Percentiles rank a stretch among this genome's conserved stretches.
Conservation (phyloP, 2,329 filamentous ascomycete genomes). For the Bertia moriformis region DNA sequence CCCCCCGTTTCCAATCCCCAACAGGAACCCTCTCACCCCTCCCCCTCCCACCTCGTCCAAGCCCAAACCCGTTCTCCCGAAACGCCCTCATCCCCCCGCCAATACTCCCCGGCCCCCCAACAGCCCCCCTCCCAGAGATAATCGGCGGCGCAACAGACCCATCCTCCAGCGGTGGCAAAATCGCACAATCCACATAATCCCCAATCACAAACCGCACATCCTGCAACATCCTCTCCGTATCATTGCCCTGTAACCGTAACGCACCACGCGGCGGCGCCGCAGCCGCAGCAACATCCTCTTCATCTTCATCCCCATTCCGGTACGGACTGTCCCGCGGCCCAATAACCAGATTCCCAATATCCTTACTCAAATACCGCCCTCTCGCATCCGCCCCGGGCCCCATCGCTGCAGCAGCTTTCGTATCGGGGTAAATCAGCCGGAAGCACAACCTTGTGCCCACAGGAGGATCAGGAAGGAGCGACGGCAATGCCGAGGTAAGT, state of each 20-base stretch:
- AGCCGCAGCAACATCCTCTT: constrained; percentile 19
- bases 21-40: constrained; percentile 21
- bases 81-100: constrained; percentile 11
- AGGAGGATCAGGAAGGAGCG: constrained; percentile 56
- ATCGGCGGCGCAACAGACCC: constrained; percentile 58
- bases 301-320: constrained; percentile 17
- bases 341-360: constrained; percentile 70
- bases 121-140: constrained; percentile 27
- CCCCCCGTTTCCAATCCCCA: constrained; percentile 56
- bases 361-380: constrained; percentile 53
- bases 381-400: constrained; percentile 15
- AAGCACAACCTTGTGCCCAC: constrained; percentile 78
- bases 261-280: constrained; percentile 13
- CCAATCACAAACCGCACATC: constrained; percentile 76
- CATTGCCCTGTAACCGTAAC: constrained; percentile 29
- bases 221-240: constrained; percentile 58
- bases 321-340: constrained; percentile 33
- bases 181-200: constrained; percentile 73
- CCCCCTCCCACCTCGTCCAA: constrained; percentile 17
- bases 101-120: constrained; percentile 20
- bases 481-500: constrained; percentile 53
- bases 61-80: constrained; percentile 27
- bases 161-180: constrained; percentile 61
- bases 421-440: constrained; percentile 72
- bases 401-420: constrained; percentile 25